Evolutionary conservation across 805 yeast species (phyloP).

Genomic region (Starmerella bombicola): DNA sequence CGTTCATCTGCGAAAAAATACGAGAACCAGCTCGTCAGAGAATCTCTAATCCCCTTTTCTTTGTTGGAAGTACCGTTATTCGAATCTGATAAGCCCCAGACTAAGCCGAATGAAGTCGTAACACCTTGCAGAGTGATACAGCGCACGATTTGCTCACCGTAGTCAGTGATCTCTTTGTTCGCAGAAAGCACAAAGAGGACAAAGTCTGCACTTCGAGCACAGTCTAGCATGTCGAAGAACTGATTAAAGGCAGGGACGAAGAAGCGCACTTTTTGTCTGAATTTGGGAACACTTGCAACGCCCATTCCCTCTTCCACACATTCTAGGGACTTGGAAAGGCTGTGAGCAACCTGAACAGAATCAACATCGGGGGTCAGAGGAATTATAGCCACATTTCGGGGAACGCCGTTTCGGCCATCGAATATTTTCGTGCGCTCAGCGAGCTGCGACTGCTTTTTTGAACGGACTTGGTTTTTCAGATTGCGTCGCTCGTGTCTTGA

Average conservation of each 20-base stretch:
- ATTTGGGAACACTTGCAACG: conserved; percentile 45
- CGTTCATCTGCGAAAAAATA: conserved; percentile 77
- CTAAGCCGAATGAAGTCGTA: conserved; percentile 64
- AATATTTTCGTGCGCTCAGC: conserved; percentile 54
- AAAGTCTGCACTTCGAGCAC: conserved; percentile 79
- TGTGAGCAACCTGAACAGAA: conserved; percentile 23
- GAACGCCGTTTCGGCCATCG: conserved; percentile 69
- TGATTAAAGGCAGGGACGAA: conserved; percentile 52
- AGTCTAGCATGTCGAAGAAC: conserved; percentile 62
- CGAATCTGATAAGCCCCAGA: conserved; percentile 43
- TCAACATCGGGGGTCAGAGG: conserved; percentile 66
- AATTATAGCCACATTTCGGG: conserved; percentile 68
- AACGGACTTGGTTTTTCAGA: conserved; percentile 58
- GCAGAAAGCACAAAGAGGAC: conserved; percentile 87
- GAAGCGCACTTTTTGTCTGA: conserved; percentile 59
- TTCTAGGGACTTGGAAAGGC: conserved; percentile 12
- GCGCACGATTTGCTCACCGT: conserved; percentile 83
- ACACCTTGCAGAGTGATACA: conserved; percentile 88
- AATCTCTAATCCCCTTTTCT: conserved; percentile 55
- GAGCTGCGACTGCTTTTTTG: conserved; percentile 51
- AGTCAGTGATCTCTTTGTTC: conserved; percentile 62
- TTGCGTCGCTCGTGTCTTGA: conserved; percentile 65
- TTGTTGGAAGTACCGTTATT: conserved; percentile 52
- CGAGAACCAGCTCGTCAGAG: conserved; percentile 50
- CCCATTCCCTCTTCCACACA: conserved; percentile 21